Conservation (phyloP, 1,284 basidiomycete genomes). For the Cystobasidium pallidum region DNA sequence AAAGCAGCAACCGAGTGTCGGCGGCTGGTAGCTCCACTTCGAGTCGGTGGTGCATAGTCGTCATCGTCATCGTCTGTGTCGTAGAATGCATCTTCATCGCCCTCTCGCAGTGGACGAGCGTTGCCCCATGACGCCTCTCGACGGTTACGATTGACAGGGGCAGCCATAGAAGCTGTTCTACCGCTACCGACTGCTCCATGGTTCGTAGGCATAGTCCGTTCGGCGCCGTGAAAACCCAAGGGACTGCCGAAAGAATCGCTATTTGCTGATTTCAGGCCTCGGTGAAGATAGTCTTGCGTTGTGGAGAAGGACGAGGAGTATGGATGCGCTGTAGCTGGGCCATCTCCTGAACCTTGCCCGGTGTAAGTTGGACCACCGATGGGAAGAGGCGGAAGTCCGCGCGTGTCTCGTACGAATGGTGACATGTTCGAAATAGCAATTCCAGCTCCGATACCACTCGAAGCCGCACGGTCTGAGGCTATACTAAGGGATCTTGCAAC, state of each 20-base stretch:
- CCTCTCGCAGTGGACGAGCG: slow-evolving; percentile 30
- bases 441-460: slow-evolving; percentile 25
- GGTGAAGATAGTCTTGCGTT: slow-evolving; percentile 34
- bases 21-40: slow-evolving; percentile 53
- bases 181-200: slow-evolving; percentile 35
- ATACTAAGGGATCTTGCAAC: slow-evolving; percentile 39
- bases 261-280: slow-evolving; percentile 2
- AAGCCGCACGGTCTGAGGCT: slow-evolving; percentile 14
- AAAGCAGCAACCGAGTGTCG: slow-evolving; percentile 54
- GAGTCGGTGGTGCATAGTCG: slow-evolving; percentile 52
- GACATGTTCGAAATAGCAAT: slow-evolving; percentile 53
- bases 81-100: slow-evolving; percentile 31
- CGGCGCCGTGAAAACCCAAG: neutral
- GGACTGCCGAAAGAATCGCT: slow-evolving; percentile 16
- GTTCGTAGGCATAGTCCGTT: slow-evolving; percentile 1
- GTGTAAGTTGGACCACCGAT: neutral
- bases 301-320: slow-evolving; percentile 32
- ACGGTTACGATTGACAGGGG: slow-evolving; percentile 38
- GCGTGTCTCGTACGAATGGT: slow-evolving; percentile 51
- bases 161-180: slow-evolving; percentile 42
- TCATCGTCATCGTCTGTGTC: slow-evolving; percentile 52
- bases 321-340: slow-evolving; percentile 28
- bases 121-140: slow-evolving; percentile 50
- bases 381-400: slow-evolving; percentile 38
- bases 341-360: slow-evolving; percentile 8